phyloP scores from a whole-genome alignment of 306 rosid genomes.

The Malus fusca region DNA sequence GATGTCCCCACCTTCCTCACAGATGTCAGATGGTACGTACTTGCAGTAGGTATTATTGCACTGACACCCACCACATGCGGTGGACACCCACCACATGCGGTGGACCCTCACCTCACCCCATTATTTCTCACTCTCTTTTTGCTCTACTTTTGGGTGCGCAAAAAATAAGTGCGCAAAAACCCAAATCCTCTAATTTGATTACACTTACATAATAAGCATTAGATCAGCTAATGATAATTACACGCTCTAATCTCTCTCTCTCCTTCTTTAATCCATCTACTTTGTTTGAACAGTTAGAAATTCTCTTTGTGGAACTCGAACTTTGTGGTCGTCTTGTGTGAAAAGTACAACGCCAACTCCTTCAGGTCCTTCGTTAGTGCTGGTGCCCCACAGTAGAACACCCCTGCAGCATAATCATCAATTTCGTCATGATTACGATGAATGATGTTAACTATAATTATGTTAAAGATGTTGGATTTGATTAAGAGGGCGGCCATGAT shows the following conservation, averaged over 20 bases:
- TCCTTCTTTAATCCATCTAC: neutral
- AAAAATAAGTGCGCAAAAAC: neutral
- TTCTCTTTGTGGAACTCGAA: conserved; percentile 57
- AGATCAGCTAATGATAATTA: neutral
- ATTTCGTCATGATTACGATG: neutral
- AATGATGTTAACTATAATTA: neutral
- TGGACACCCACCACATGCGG: neutral
- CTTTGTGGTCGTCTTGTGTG: conserved; percentile 44
- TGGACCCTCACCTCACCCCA: neutral
- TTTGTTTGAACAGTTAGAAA: conserved; percentile 6
- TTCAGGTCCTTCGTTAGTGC: conserved; percentile 37
- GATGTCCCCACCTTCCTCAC: neutral
- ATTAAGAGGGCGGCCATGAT: neutral
- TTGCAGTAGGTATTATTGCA: neutral
- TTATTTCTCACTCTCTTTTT: neutral
- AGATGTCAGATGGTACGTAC: neutral
- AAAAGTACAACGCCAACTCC: conserved; percentile 36
- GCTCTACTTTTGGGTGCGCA: neutral
- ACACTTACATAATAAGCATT: neutral
- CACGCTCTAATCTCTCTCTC: neutral
- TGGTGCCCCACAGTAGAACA: conserved; percentile 51
- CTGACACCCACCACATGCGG: neutral
- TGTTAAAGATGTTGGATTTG: neutral
- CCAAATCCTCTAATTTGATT: neutral
- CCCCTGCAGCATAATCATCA: conserved; percentile 24